These are phyloP conservation scores for Syzygium jambos DNA, from an alignment of 345 rosid genomes.

Conservation along the genomic window DNA sequence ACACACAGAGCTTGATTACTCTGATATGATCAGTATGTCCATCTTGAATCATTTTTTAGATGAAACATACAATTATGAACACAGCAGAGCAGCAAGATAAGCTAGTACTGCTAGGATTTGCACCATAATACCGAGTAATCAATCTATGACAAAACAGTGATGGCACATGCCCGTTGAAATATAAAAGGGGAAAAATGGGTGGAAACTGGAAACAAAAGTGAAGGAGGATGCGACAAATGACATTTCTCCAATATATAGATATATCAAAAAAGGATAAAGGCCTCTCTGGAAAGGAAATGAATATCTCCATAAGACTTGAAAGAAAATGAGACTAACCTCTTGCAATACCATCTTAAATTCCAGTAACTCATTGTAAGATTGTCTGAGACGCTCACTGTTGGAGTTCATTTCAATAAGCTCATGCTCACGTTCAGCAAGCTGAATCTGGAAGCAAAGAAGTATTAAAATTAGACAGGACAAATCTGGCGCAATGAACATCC, in stretches of 20 bases:
- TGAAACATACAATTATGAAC: background rate
- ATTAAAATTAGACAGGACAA: background rate
- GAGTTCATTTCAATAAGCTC: conserved; percentile 94
- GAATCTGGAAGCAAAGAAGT: conserved; percentile 39
- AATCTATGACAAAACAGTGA: background rate
- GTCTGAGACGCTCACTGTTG: conserved; percentile 83
- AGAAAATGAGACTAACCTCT: conserved; percentile 37
- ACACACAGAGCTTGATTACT: background rate
- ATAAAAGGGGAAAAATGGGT: background rate
- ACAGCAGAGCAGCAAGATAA: background rate
- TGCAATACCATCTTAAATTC: conserved; percentile 90
- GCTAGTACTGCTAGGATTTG: background rate
- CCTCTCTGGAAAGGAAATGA: background rate
- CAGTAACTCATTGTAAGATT: conserved; percentile 79
- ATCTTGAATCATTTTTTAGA: background rate
- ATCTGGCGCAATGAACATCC: background rate
- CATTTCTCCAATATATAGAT: background rate
- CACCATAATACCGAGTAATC: background rate
- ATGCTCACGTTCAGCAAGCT: conserved; percentile 83
- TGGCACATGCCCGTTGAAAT: background rate
- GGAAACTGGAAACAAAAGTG: background rate
- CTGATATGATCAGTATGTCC: background rate
- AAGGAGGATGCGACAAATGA: background rate
- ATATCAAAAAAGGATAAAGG: background rate
- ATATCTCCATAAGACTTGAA: background rate